Conservation (phyloP, 192 early-diverging fungal genomes). For the Coemansia sp. region DNA sequence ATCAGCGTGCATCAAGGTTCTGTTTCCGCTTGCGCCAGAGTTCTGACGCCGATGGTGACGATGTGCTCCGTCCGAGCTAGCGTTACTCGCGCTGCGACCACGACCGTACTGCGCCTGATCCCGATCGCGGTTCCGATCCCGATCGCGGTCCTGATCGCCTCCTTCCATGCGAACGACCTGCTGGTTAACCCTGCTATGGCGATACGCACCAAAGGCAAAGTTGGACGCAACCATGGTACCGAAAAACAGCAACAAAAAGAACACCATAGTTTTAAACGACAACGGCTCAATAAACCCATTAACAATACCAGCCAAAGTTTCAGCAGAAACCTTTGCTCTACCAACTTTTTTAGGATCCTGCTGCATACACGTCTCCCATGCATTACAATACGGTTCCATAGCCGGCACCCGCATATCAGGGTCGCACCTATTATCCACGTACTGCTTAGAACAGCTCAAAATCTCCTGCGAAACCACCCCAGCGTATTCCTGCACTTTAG, state of each 20-base stretch:
- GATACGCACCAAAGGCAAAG: constrained; percentile 55
- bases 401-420: constrained; percentile 60
- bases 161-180: constrained; percentile 26
- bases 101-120: neutral
- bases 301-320: constrained; percentile 78
- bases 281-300: constrained; percentile 83
- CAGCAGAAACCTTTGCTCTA: constrained; percentile 73
- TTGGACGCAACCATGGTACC: constrained; percentile 50
- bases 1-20: neutral
- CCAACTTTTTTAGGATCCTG: constrained; percentile 62
- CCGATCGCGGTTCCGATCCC: neutral
- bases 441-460: constrained; percentile 62
- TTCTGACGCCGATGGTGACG: neutral
- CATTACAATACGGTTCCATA: constrained; percentile 60
- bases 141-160: neutral
- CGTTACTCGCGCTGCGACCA: neutral
- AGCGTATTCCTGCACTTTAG: constrained; percentile 67
- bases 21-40: neutral
- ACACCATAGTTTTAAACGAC: constrained; percentile 82
- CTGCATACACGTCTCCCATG: constrained; percentile 66
- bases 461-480: constrained; percentile 63
- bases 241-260: constrained; percentile 52
- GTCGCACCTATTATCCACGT: constrained; percentile 60
- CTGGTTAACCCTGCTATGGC: constrained; percentile 41
- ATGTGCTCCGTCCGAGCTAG: neutral